Evolutionary conservation across 2,329 filamentous ascomycete species (phyloP).

Genomic region (Lasiodiplodia sp.): DNA sequence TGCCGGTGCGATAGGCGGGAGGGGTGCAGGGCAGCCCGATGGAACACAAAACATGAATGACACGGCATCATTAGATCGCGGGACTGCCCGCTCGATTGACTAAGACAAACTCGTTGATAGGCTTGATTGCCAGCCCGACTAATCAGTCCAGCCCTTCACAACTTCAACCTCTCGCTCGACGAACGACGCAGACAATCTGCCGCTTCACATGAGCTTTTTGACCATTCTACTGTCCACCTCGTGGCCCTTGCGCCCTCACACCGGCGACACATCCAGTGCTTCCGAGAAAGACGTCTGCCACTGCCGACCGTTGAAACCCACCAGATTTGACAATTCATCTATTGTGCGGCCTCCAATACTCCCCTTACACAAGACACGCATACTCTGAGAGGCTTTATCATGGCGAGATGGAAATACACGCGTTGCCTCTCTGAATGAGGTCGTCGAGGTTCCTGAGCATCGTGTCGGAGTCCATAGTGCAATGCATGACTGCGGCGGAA

Average conservation of each 20-base stretch:
- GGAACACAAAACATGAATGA: neutral
- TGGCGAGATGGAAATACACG: no score
- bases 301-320: slow-evolving; percentile 37
- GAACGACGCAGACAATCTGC: slow-evolving; percentile 60
- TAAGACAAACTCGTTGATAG: neutral
- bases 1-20: neutral
- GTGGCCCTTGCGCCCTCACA: slow-evolving; percentile 53
- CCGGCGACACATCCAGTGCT: slow-evolving; percentile 44
- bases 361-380: slow-evolving; percentile 50
- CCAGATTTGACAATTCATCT: slow-evolving; percentile 52
- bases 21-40: neutral
- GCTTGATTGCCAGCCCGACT: slow-evolving; percentile 32
- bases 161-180: slow-evolving; percentile 51
- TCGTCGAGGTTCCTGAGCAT: neutral
- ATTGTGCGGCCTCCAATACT: slow-evolving; percentile 50
- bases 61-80: neutral
- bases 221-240: slow-evolving; percentile 52
- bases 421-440: neutral
- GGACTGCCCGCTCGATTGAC: neutral
- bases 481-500: neutral
- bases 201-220: slow-evolving; percentile 54
- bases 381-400: slow-evolving; percentile 4
- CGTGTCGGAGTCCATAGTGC: neutral
- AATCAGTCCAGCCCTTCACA: slow-evolving; percentile 51
- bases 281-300: slow-evolving; percentile 49